Percentiles rank a stretch among this genome's conserved stretches.
Evolutionary conservation across 306 rosid species (phyloP).

Genomic region (Acacia acuminata): DNA sequence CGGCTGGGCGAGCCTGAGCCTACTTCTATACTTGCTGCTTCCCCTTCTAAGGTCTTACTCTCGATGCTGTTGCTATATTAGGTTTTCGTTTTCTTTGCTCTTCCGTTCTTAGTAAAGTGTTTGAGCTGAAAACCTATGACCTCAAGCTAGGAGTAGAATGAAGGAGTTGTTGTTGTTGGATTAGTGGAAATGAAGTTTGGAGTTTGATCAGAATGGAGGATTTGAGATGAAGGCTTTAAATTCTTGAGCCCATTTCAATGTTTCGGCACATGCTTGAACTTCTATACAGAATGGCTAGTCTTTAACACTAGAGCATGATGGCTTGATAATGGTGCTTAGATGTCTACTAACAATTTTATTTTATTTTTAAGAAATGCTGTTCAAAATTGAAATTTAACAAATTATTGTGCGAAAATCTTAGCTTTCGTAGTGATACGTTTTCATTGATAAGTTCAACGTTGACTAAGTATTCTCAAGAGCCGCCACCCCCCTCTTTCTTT

Average conservation of each 20-base stretch:
- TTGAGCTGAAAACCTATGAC: background rate
- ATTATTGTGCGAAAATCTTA: background rate
- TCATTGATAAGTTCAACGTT: background rate
- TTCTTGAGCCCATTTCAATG: background rate
- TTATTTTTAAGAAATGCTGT: background rate
- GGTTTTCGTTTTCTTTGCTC: background rate
- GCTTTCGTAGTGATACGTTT: background rate
- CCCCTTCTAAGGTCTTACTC: constrained; percentile 69
- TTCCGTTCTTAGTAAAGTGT: background rate
- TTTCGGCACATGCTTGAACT: background rate
- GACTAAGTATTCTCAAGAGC: background rate
- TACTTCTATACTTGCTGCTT: constrained; percentile 72
- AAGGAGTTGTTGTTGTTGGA: background rate
- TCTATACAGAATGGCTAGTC: background rate
- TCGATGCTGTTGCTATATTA: background rate
- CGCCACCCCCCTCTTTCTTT: no score
- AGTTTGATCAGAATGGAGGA: background rate
- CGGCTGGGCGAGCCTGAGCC: constrained; percentile 92
- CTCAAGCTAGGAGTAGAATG: background rate
- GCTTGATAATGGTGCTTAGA: background rate
- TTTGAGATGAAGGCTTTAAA: background rate
- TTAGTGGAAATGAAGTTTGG: background rate
- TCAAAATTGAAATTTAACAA: background rate
- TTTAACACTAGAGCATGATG: background rate
- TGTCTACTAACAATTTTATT: background rate